Base-by-base conservation (phyloP, 148 eudicot species). In the Beta vulgaris region DNA sequence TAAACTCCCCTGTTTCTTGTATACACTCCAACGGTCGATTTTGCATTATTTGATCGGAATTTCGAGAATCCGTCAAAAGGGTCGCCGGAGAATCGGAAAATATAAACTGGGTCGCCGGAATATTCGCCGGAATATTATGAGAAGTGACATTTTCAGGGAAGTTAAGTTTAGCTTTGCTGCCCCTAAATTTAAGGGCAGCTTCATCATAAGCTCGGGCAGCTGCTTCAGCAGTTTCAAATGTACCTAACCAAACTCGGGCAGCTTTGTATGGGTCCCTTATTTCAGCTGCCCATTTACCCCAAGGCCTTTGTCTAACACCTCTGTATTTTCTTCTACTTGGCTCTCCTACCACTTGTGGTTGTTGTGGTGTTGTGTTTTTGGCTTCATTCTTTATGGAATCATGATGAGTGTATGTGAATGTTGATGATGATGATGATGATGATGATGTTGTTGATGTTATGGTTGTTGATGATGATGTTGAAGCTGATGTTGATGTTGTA, bases 231-330 rank as follows among this genome's bases (percentile, higher is more conserved):
- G 93, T 86, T 78, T 89, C 88, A 37, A 87, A 91, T 2, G 96
- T 91, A 26, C 96, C 96, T 13, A 91, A 76, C 96, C 96, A 91
- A 55, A 91, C 96, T 9, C 96, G 83, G 35, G 93, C 84, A 18
- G 96, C 96, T 65, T 91, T 91, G 80, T 65, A 65, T 1, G 96
- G 96, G 76, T 91, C 93, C 34, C 96, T 62, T 12, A 91, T 91
- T 60, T 91, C 96, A 31, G 96, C 96, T 15, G 96, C 96, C 96
- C 93, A 91, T 60, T 91, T 91, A 19, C 96, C 93, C 93, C 96
- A 91, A 48, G 96, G 96, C 80, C 96, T 79, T 73, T 82, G 91
- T 67, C 96, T 79, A 62, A 91, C 96, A 53, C 96, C 96, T 46
- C 96, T 86, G 82, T 91, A 91, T 81, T 82, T 89, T 46, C 97